Conservation (phyloP, 192 early-diverging fungal species). For the Coemansia sp. region DNA sequence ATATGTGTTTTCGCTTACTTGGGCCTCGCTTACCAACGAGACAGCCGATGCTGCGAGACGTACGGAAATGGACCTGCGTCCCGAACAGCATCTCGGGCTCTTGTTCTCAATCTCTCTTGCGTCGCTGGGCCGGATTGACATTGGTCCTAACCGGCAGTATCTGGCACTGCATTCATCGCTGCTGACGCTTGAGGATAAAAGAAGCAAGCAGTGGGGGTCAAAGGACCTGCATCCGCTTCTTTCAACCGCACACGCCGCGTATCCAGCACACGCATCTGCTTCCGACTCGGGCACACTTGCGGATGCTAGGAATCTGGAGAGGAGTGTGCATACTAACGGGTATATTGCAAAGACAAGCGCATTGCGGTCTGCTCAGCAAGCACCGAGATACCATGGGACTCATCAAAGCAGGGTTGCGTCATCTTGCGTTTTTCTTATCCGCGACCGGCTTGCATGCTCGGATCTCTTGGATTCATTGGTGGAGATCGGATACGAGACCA, state of each 20-base stretch:
- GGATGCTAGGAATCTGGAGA: background rate
- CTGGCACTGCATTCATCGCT: conserved; percentile 45
- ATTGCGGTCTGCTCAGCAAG: conserved; percentile 11
- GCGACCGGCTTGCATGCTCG: conserved; percentile 55
- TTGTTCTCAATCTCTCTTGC: conserved; percentile 37
- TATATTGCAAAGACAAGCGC: conserved; percentile 1
- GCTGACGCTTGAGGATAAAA: conserved; percentile 5
- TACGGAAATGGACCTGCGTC: conserved; percentile 43
- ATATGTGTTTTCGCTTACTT: conserved; percentile 42
- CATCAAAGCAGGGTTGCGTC: conserved; percentile 9
- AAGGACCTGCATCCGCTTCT: conserved; percentile 12
- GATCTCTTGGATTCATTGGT: conserved; percentile 54
- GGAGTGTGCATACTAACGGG: background rate
- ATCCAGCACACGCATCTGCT: conserved; percentile 4
- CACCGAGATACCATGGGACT: background rate
- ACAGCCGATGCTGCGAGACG: background rate
- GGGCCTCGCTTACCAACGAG: conserved; percentile 18
- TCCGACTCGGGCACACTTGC: conserved; percentile 5
- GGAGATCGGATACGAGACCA: conserved; percentile 53
- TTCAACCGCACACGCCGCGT: conserved; percentile 6
- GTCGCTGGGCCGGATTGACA: conserved; percentile 48
- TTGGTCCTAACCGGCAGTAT: conserved; percentile 55
- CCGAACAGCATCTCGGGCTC: conserved; percentile 38
- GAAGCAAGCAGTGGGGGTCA: background rate
- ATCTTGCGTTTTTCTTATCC: conserved; percentile 52